These are phyloP conservation scores for Rhizopogon sp. DNA, from an alignment of 768 basidiomycete species.

Conservation along the genomic window DNA sequence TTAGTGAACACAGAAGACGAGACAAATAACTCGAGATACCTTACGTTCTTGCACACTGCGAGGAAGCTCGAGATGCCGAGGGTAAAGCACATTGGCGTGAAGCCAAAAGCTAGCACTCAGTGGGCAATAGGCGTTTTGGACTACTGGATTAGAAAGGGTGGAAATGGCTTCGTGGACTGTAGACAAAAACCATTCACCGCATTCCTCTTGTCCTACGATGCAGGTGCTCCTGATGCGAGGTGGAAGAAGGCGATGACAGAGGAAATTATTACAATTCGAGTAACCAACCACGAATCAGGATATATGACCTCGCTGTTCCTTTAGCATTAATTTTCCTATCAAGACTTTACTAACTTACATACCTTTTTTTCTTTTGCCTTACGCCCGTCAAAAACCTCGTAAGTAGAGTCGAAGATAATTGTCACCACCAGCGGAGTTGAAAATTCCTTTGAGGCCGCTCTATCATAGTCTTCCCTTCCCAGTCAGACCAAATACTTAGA, in stretches of 20 bases:
- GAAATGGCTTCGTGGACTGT: not conserved
- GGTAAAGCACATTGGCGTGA: not conserved
- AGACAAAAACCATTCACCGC: not conserved
- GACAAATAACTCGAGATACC: not conserved
- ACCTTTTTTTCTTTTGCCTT: not conserved
- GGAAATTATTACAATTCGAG: not conserved
- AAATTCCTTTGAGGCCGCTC: not conserved
- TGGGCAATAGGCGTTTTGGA: slow-evolving; percentile 7
- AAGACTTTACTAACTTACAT: too few relatives aligned
- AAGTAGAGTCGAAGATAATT: not conserved
- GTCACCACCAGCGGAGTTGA: not conserved
- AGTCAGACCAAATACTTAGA: too few relatives aligned
- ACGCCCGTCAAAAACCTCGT: too few relatives aligned
- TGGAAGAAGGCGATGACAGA: slow-evolving; percentile 5
- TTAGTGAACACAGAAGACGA: not conserved
- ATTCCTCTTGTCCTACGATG: not conserved
- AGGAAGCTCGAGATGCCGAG: not conserved
- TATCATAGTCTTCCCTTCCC: too few relatives aligned
- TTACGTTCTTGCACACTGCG: not conserved
- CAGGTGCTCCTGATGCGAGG: not conserved
- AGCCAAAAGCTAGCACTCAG: not conserved
- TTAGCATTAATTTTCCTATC: not conserved
- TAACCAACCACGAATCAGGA: not conserved
- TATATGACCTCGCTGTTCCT: not conserved
- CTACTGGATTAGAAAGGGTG: not conserved